Evolutionary conservation across 106 monocot species (phyloP).

Genomic region (Phalaenopsis aphrodite): DNA sequence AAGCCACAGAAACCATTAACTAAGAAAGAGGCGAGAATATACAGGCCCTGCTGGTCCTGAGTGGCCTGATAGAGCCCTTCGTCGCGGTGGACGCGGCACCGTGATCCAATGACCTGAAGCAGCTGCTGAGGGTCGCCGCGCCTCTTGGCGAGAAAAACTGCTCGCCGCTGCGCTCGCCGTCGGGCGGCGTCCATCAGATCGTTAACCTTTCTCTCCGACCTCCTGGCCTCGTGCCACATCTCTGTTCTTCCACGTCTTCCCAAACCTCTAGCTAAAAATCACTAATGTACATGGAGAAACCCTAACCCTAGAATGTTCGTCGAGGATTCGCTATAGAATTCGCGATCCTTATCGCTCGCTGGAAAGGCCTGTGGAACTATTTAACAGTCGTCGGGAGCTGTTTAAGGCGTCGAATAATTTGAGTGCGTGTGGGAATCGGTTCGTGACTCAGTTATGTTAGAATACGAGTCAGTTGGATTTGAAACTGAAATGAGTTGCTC

Average conservation of each 20-base stretch:
- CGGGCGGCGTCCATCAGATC: slow-evolving; percentile 95
- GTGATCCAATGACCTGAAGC: slow-evolving; percentile 65
- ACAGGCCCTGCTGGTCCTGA: slow-evolving; percentile 93
- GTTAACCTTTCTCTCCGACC: slow-evolving; percentile 94
- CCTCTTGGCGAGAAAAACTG: slow-evolving; percentile 72
- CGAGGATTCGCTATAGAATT: not conserved
- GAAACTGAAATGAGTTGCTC: too few relatives aligned
- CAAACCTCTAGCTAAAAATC: not conserved
- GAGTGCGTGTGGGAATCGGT: too few relatives aligned
- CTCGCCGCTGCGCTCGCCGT: slow-evolving; percentile 79
- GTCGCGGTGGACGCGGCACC: slow-evolving; percentile 81
- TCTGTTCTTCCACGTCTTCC: not conserved
- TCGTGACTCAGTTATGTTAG: too few relatives aligned
- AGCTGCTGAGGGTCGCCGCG: slow-evolving; percentile 95
- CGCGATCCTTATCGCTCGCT: too few relatives aligned
- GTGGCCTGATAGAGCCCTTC: slow-evolving; percentile 93
- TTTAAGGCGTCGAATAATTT: too few relatives aligned
- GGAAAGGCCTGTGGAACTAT: too few relatives aligned
- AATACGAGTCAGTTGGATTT: too few relatives aligned
- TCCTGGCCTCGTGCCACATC: slow-evolving; percentile 99
- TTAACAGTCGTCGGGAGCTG: too few relatives aligned
- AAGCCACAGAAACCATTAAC: not conserved
- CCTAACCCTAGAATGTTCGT: not conserved
- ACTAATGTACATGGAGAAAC: not conserved
- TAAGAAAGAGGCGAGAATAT: slow-evolving; percentile 11